Base-by-base conservation (phyloP, 1,284 basidiomycete species). In the Ceraceosorus bombacis region DNA sequence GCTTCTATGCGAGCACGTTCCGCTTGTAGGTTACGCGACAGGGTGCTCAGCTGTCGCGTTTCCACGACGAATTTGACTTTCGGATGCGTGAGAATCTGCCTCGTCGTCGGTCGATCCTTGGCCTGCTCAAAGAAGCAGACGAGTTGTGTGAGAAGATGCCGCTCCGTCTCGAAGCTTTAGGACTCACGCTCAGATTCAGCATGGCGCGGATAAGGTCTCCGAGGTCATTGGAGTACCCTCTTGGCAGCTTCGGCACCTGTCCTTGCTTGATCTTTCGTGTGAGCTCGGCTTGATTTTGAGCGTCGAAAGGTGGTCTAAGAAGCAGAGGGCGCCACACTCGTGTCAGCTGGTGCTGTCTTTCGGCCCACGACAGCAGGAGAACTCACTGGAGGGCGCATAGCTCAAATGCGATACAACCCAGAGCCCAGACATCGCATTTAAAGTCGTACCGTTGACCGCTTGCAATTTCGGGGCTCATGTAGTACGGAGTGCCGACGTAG, bases 381-480 rank as follows among this genome's bases (percentile, higher is more conserved):
- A 46, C 43, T 46, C 43, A 46, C 43, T 61, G 58, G 38, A 54
- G 53, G 0, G 93, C 90, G 70, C 93, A 96, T 54, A 97, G 84
- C 79, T 97, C 93, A 78, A 89, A 97, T 46, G 96, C 89, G 49
- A 97, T 82, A 78, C 94, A 98, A 1, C 93, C 94, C 41, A 97
- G 83, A 9, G 90, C 93, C 94, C 94, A 98, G 54, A 98, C 95
- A 74, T 98, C 93, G 0, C 89, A 92, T 80, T 96, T 97, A 17
- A 89, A 88, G 80, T 97, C 94, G 79, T 98, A 98, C 5, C 88
- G 85, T 76, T 90, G 91, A 73, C 95, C 92, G 78, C 90, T 89
- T 82, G 96, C 90, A 27, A 97, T 83, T 79, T 97, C 93, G 0
- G 94, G 93, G 1, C 90, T 93, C 93, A 98, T 97, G 80, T 98